These are phyloP conservation scores for Antitrichia curtipendula DNA, from an alignment of 225 moss, liverwort and hornwort species.

Conservation along the genomic window DNA sequence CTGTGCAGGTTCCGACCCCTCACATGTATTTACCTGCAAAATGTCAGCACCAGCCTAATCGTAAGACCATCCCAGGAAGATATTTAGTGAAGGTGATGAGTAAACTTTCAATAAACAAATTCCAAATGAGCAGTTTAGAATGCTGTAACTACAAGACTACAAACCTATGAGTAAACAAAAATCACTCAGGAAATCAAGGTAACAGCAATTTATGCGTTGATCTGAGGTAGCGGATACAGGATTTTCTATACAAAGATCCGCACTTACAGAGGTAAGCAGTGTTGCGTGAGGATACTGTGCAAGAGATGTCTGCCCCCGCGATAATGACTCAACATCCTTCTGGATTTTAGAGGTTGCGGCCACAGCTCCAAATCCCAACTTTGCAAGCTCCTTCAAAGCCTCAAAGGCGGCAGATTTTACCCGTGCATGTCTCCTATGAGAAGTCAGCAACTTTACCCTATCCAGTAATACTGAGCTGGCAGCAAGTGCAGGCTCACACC, in stretches of 20 bases:
- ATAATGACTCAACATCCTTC: slow-evolving; percentile 21
- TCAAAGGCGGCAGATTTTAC: slow-evolving; percentile 59
- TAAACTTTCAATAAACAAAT: background rate
- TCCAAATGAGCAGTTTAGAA: background rate
- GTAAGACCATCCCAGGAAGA: background rate
- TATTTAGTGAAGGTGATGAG: background rate
- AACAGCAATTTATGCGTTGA: background rate
- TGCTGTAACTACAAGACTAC: background rate
- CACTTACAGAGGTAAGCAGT: slow-evolving; percentile 83
- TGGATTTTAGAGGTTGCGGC: slow-evolving; percentile 8
- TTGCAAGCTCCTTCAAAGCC: slow-evolving; percentile 43
- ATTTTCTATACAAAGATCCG: background rate
- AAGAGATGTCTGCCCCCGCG: slow-evolving; percentile 62
- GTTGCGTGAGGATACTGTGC: slow-evolving; percentile 80
- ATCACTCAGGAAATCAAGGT: background rate
- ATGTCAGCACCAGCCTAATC: background rate
- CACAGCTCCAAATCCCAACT: slow-evolving; percentile 29
- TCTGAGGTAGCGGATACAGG: background rate
- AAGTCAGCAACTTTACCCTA: slow-evolving; percentile 34
- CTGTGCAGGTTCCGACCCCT: slow-evolving; percentile 62
- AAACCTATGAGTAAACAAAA: background rate
- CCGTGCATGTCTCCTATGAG: slow-evolving; percentile 53
- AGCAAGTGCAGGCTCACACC: slow-evolving; percentile 59
- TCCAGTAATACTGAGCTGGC: slow-evolving; percentile 52
- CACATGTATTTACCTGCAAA: slow-evolving; percentile 44